These are phyloP conservation scores for Acer yangbiense DNA, from an alignment of 345 rosid species.

Conservation along the genomic window DNA sequence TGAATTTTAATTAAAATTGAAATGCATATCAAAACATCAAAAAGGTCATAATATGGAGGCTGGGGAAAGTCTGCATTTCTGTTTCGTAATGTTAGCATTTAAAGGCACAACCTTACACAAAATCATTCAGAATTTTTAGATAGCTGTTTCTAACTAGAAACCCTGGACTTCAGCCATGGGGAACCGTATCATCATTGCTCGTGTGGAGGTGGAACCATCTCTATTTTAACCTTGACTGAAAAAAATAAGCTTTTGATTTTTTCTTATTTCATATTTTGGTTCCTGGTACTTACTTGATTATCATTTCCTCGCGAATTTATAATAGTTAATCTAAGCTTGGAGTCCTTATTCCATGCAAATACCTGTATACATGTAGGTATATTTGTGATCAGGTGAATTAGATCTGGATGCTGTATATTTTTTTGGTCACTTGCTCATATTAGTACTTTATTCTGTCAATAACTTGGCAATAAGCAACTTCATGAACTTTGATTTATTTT, in stretches of 20 bases:
- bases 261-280: background rate
- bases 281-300: background rate
- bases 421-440: slow-evolving; percentile 1
- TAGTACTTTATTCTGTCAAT: background rate
- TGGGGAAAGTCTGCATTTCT: background rate
- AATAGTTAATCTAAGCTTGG: background rate
- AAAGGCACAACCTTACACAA: background rate
- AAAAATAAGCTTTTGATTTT: background rate
- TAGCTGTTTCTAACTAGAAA: background rate
- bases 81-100: background rate
- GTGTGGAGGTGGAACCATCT: background rate
- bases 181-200: background rate
- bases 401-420: background rate
- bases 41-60: background rate
- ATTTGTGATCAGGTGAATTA: background rate
- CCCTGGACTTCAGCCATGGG: background rate
- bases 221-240: background rate
- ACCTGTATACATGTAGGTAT: background rate
- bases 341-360: background rate
- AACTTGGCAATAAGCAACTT: background rate
- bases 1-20: background rate
- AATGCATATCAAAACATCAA: background rate
- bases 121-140: background rate
- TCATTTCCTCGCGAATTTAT: background rate
- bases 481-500: background rate